phyloP scores from a whole-genome alignment of 1,284 basidiomycete genomes.

The Boletus sp. region DNA sequence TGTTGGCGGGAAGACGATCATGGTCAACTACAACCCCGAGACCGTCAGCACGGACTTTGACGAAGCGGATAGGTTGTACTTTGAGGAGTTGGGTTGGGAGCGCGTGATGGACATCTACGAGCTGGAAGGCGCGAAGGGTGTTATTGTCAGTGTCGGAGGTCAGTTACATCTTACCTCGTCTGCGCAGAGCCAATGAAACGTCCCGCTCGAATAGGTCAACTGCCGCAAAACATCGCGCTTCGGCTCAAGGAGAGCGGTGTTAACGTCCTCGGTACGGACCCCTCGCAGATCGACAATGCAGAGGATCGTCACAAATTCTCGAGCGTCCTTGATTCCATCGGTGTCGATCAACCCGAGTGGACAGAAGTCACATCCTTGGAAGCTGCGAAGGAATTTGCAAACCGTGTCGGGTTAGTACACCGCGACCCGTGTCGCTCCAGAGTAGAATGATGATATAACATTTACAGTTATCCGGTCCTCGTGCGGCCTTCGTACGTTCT shows the following conservation, averaged over 20 bases:
- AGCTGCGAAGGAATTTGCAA: slow-evolving; percentile 90
- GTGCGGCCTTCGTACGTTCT: slow-evolving; percentile 98
- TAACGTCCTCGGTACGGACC: slow-evolving; percentile 96
- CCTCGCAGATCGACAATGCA: slow-evolving; percentile 92
- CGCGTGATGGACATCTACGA: slow-evolving; percentile 99
- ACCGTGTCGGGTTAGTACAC: slow-evolving; percentile 65
- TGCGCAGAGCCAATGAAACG: not conserved
- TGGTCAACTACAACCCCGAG: slow-evolving; percentile 99
- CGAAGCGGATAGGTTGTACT: slow-evolving; percentile 98
- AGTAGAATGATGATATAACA: slow-evolving; percentile 15
- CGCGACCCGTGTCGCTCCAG: not conserved
- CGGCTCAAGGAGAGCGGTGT: slow-evolving; percentile 89
- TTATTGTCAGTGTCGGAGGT: slow-evolving; percentile 97
- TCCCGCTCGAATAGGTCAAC: slow-evolving; percentile 62
- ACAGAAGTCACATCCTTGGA: slow-evolving; percentile 86
- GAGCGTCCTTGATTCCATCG: slow-evolving; percentile 89
- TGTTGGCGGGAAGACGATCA: slow-evolving; percentile 65
- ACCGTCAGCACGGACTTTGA: slow-evolving; percentile 99
- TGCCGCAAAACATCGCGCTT: slow-evolving; percentile 98
- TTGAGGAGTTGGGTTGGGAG: slow-evolving; percentile 97
- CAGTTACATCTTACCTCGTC: slow-evolving; percentile 23
- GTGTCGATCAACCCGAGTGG: slow-evolving; percentile 98
- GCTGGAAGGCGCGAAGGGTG: slow-evolving; percentile 88
- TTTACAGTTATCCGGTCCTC: slow-evolving; percentile 83
- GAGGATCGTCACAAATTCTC: slow-evolving; percentile 99